Base-by-base conservation (phyloP, 2,329 filamentous ascomycete genomes). In the Aspergillus transmontanensis region DNA sequence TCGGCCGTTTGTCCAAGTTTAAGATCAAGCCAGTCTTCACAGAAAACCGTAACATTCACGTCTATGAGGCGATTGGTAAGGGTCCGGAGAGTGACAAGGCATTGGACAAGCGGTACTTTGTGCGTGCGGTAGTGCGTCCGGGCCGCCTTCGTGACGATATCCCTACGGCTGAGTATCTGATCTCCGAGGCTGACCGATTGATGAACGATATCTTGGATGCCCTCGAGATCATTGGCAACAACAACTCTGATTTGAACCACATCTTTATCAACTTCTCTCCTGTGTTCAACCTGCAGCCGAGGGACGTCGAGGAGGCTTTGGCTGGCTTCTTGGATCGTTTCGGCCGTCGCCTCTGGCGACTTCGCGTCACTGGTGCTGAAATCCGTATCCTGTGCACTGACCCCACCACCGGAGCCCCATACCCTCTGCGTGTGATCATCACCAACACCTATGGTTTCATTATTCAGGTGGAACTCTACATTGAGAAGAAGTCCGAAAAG, bases 211-310 rank as follows among this genome's bases (percentile, higher is more conserved):
- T 99, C 74, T 88, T 98, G 58, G 95, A 99, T 76, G 95, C 95
- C 51, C 85, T 99, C 63, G 95, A 99, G 85, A 97, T 99, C 72
- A 96, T 97, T 75, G 95, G 95, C 76, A 97, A 97, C 86, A 98
- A 97, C 84, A 96, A 96, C 83, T 97, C 95, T 58, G 95, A 99
- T 85, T 86, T 99, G 76, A 99, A 99, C 85, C 95, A 99, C 83
- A 95, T 99, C 86, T 99, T 99, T 85, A 95, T 99, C 86, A 98
- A 99, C 87, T 99, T 99, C 84, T 95, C 93, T 0, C 93, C 94
- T 11, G 92, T 97, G 63, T 98, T 99, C 89, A 92, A 93, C 77
- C 88, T 99, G 56, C 86, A 93, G 74, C 94, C 95, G 4, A 83
- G 88, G 64, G 93, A 97, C 82, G 93, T 99, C 19, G 93, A 98